Base-by-base conservation (phyloP, 1,284 basidiomycete genomes). In the Ustilago shanxiensis region DNA sequence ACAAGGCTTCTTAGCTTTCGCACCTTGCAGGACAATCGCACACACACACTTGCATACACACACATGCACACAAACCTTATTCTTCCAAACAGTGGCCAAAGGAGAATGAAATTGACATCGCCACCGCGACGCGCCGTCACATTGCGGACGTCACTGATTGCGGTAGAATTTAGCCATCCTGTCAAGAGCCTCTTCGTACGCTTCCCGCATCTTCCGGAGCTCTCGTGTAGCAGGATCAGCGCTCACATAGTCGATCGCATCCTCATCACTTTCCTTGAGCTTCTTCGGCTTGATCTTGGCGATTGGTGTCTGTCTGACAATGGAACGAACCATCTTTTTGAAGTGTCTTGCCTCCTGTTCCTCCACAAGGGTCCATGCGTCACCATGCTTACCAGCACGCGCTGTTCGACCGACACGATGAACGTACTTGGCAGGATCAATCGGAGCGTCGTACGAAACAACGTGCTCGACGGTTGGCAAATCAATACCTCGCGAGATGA, bases 401-500 rank as follows among this genome's bases (percentile, higher is more conserved):
- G 96, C 96, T 1, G 96, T 98, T 44, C 96, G 89, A 20, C 96
- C 96, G 0, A 95, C 95, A 53, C 96, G 92, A 86, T 99, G 96
- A 20, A 99, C 93, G 83, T 99, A 98, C 87, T 98, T 98, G 56
- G 94, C 91, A 90, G 97, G 93, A 84, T 98, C 96, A n/a, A 98
- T 90, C 1, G 96, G 95, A 2, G 91, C 91, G 86, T 98, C 96
- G 86, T 98, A 98, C 75, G 91, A 95, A 44, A 99, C 90, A 31
- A 98, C 96, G 86, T 98, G 93, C 13, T 91, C 90, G 50, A 98
- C 94, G 67, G 93, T 90, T 56, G 92, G 93, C 66, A 99, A 92
- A 86, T 99, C 97, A 68, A 98, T 95, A n/a, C 96, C 97, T 71
- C 97, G 91, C 10, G 96, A 93, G 69, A 98, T 93, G 20, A 99